Conservation (phyloP, 1,284 basidiomycete species). For the Leccinum griseonigrum region DNA sequence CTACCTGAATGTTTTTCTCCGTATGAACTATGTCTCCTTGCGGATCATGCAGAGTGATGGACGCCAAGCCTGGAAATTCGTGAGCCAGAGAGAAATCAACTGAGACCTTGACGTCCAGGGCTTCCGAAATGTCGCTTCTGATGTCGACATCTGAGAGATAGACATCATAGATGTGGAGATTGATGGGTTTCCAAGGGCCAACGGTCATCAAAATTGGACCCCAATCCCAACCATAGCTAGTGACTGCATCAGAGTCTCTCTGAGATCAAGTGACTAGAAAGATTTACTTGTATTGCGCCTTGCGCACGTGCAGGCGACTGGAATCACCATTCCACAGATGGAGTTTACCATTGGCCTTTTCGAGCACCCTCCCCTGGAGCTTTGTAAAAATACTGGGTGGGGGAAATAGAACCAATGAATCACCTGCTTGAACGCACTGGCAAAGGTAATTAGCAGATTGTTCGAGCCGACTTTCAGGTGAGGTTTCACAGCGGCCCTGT, state of each 20-base stretch:
- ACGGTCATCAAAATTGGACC: slow-evolving; percentile 76
- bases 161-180: slow-evolving; percentile 62
- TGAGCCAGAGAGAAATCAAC: slow-evolving; percentile 46
- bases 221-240: slow-evolving; percentile 85
- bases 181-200: slow-evolving; percentile 79
- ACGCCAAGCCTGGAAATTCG: slow-evolving; percentile 36
- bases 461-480: slow-evolving; percentile 59
- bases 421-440: slow-evolving; percentile 74
- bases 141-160: slow-evolving; percentile 66
- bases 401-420: slow-evolving; percentile 5
- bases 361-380: slow-evolving; percentile 59
- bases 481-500: slow-evolving; percentile 60
- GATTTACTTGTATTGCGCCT: slow-evolving; percentile 81
- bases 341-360: slow-evolving; percentile 58
- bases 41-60: slow-evolving; percentile 48
- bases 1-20: slow-evolving; percentile 37
- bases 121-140: slow-evolving; percentile 51
- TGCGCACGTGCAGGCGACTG: slow-evolving; percentile 81
- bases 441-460: slow-evolving; percentile 67
- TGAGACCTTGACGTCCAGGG: slow-evolving; percentile 48
- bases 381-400: slow-evolving; percentile 1
- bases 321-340: slow-evolving; percentile 86
- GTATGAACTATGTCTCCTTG: slow-evolving; percentile 43
- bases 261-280: slow-evolving; percentile 1
- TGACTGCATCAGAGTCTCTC: slow-evolving; percentile 5